Conservation (phyloP, 2,329 filamentous ascomycete species). For the Aaosphaeria pasadenensis region DNA sequence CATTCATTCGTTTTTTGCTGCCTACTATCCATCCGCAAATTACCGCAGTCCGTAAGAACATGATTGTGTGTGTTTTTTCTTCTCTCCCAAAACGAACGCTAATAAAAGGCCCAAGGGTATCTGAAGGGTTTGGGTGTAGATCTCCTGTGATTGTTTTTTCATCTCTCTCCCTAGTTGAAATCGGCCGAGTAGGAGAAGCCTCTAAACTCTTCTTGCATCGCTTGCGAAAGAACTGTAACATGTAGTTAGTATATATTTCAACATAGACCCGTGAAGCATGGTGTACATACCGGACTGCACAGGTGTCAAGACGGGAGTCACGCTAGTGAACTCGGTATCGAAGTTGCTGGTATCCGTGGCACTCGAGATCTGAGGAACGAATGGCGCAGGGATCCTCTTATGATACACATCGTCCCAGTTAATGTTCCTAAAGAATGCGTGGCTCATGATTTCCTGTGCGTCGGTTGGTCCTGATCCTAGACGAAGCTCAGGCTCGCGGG, state of each 20-base stretch:
- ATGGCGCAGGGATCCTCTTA: constrained; percentile 86
- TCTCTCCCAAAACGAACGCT: too few species aligned
- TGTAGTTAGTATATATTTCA: constrained; percentile 12
- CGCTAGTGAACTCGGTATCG: constrained; percentile 96
- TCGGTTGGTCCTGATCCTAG: constrained; percentile 94
- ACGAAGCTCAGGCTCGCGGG: constrained; percentile 87
- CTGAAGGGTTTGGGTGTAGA: too few species aligned
- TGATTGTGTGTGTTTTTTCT: too few species aligned
- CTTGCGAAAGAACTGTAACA: constrained; percentile 80
- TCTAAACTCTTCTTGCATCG: constrained; percentile 99
- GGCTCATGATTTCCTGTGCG: constrained; percentile 97
- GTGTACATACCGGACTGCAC: constrained; percentile 84
- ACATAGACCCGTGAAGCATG: constrained; percentile 11
- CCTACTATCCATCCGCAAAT: too few species aligned
- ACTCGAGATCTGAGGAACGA: constrained; percentile 84
- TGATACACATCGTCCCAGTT: constrained; percentile 99
- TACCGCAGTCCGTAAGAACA: too few species aligned
- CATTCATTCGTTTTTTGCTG: too few species aligned
- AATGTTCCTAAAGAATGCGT: constrained; percentile 96
- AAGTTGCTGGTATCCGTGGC: constrained; percentile 99
- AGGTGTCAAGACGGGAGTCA: constrained; percentile 93
- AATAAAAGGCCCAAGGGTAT: too few species aligned
- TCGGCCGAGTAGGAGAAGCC: constrained; percentile 97
- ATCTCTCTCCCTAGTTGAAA: constrained; percentile 55
- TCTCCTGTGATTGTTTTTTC: too few species aligned